phyloP scores from a whole-genome alignment of 1,139 yeast genomes.

The Taphrina deformans region DNA sequence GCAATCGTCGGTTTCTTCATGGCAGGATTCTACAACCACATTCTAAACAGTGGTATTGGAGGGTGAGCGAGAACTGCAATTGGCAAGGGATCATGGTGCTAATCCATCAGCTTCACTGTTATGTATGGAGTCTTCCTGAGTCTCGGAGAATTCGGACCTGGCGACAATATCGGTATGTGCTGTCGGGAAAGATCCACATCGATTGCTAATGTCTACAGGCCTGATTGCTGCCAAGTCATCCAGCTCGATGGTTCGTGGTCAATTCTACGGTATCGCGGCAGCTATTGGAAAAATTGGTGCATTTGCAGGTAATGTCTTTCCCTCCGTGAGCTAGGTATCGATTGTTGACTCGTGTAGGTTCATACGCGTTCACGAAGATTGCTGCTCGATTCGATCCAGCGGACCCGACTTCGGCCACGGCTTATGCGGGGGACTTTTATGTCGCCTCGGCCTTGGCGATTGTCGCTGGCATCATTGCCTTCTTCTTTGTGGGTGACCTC shows the following conservation, averaged over 20 bases:
- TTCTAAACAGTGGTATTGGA: constrained; percentile 60
- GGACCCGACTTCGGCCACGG: constrained; percentile 46
- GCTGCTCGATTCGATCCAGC: constrained; percentile 51
- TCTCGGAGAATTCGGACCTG: constrained; percentile 92
- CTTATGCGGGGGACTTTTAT: constrained; percentile 76
- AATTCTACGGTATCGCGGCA: constrained; percentile 87
- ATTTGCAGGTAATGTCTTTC: constrained; percentile 75
- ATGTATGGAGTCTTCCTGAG: constrained; percentile 83
- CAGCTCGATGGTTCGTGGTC: constrained; percentile 86
- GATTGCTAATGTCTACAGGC: constrained; percentile 4
- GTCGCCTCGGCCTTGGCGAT: constrained; percentile 75
- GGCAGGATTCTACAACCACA: constrained; percentile 65
- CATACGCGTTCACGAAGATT: constrained; percentile 78
- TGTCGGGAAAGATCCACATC: too few species aligned
- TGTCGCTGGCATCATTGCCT: constrained; percentile 65
- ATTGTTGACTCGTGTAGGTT: constrained; percentile 40
- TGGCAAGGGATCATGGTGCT: background rate
- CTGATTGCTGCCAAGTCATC: constrained; percentile 80
- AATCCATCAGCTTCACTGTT: constrained; percentile 56
- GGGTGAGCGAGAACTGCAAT: constrained; percentile 45
- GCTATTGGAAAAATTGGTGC: constrained; percentile 91
- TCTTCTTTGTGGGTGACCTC: constrained; percentile 74
- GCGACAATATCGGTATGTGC: constrained; percentile 67
- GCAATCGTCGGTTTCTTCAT: constrained; percentile 80
- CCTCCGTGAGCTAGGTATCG: too few species aligned